Conservation (phyloP, 352 stramenopile species). For the Plasmopara muralis region DNA sequence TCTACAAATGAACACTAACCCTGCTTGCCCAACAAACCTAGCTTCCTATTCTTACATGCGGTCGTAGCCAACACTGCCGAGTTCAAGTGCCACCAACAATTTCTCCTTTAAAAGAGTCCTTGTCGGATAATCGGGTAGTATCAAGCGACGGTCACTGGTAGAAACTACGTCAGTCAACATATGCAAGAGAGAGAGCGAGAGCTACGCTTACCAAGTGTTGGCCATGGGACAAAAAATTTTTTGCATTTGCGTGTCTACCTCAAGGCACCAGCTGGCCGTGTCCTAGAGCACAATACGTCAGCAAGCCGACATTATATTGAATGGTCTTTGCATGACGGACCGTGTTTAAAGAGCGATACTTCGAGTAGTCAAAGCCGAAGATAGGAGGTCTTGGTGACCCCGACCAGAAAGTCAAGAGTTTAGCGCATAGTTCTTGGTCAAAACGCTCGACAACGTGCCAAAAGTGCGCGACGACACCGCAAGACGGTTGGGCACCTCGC, state of each 20-base stretch:
- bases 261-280: conserved; percentile 57
- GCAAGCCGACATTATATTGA: neutral
- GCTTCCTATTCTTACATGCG: conserved; percentile 47
- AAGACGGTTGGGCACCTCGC: conserved; percentile 30
- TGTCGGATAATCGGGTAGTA: conserved; percentile 59
- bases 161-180: neutral
- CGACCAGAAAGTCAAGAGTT: conserved; percentile 75
- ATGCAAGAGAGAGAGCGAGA: conserved; percentile 1
- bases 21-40: neutral
- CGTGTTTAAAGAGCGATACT: conserved; percentile 43
- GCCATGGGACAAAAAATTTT: conserved; percentile 51
- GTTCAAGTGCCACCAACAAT: conserved; percentile 47
- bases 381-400: conserved; percentile 57
- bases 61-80: conserved; percentile 67
- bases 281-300: conserved; percentile 33
- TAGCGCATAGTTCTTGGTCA: conserved; percentile 39
- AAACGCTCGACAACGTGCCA: conserved; percentile 62
- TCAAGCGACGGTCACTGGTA: conserved; percentile 57
- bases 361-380: conserved; percentile 58
- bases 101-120: conserved; percentile 50
- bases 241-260: conserved; percentile 48
- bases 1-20: conserved; percentile 11
- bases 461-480: conserved; percentile 46
- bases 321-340: conserved; percentile 19
- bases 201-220: conserved; percentile 76